Evolutionary conservation across 768 basidiomycete species (phyloP).

Genomic region (Coprinopsis strossmayeri): DNA sequence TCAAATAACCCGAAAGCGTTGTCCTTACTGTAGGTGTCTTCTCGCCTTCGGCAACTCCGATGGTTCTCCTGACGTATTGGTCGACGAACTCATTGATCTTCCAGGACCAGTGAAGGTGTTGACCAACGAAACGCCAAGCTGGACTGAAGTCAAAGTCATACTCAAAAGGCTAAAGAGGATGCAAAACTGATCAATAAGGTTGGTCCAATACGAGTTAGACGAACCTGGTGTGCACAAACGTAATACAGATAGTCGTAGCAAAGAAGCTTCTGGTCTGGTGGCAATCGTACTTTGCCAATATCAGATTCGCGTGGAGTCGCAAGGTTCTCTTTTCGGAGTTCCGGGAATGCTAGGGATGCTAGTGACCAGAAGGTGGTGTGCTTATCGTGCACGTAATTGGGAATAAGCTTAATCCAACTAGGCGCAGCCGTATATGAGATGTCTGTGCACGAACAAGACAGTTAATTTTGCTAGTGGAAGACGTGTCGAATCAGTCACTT

Average conservation of each 20-base stretch:
- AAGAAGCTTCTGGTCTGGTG: slow-evolving; percentile 44
- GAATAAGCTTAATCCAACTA: slow-evolving; percentile 41
- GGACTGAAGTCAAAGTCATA: slow-evolving; percentile 52
- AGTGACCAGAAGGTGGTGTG: slow-evolving; percentile 41
- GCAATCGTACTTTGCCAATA: slow-evolving; percentile 32
- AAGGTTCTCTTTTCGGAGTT: slow-evolving; percentile 31
- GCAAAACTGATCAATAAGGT: neutral
- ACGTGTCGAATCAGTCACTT: slow-evolving; percentile 10
- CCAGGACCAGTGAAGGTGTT: slow-evolving; percentile 44
- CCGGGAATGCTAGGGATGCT: slow-evolving; percentile 40
- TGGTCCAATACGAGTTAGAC: slow-evolving; percentile 1
- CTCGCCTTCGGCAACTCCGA: slow-evolving; percentile 29
- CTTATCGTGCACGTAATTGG: slow-evolving; percentile 36
- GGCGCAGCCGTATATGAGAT: slow-evolving; percentile 48
- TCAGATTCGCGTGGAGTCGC: slow-evolving; percentile 35
- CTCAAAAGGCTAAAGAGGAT: slow-evolving; percentile 41
- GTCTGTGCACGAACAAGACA: slow-evolving; percentile 24
- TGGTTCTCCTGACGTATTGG: slow-evolving; percentile 36
- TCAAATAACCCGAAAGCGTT: neutral
- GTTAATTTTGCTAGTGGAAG: slow-evolving; percentile 7
- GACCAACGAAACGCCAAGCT: slow-evolving; percentile 50
- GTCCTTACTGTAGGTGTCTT: slow-evolving; percentile 41
- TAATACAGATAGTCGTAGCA: slow-evolving; percentile 52
- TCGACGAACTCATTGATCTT: slow-evolving; percentile 35
- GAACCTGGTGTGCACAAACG: slow-evolving; percentile 38